Evolutionary conservation across 192 early-diverging fungal genomes (phyloP), one percentile per base, ranked within the genome.

Genomic region (Rhizophagus clarus): DNA sequence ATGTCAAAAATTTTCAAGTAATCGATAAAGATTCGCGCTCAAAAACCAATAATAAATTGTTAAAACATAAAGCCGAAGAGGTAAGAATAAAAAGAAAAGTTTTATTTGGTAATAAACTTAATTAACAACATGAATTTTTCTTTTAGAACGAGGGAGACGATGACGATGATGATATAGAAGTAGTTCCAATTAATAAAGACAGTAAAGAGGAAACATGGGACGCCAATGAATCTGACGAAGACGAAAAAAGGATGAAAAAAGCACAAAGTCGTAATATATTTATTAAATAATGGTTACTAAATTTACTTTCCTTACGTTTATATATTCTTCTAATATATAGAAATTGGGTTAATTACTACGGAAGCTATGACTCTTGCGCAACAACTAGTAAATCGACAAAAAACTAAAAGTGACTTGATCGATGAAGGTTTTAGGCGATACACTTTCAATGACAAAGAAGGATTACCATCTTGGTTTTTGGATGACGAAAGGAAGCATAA

Each of bases 351-450:
- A 72, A 94, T 91, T n/a, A 96, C 96, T 4, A 93, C 97, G 29
- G 95, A 95, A 82, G 94, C 95, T 8, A 95, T 98, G 87, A 97
- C 95, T 10, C 83, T 98, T 80, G 93, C 97, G 0, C 92, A 94
- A 76, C 89, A 95, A 56, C 87, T 98, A 80, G 90, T 94, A 72
- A 94, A 93, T 82, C 87, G 89, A 77, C 89, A 92, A 83, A 90
- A 88, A 60, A 93, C 90, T 31, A 96, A 94, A 82, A 79, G 91
- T 45, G 95, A 95, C 63, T 79, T 97, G n/a, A 88, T 98, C 28
- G 96, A 99, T 85, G 92, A 95, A 77, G 91, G 94, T 20, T 99
- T 96, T 87, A 97, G 95, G 72, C 93, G 96, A 67, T 93, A 94
- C 83, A 91, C 95, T 0, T 96, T 92, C 82, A 94, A 94, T 79